Evolutionary conservation across 1,284 basidiomycete genomes (phyloP).

Genomic region (Neotropicomus parvogracilis): DNA sequence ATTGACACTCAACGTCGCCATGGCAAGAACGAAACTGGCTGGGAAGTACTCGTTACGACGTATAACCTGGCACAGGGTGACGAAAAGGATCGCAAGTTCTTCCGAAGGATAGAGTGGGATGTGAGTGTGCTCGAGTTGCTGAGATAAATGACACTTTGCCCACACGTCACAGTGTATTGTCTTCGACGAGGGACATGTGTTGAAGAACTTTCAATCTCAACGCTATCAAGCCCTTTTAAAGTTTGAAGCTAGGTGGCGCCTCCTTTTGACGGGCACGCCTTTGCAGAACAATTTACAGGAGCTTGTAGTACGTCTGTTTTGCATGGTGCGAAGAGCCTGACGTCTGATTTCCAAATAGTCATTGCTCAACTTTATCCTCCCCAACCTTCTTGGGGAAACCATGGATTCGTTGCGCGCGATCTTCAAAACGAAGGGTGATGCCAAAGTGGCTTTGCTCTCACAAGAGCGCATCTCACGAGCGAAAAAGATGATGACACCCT

Average conservation of each 20-base stretch:
- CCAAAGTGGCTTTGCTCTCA: slow-evolving; percentile 81
- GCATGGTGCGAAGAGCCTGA: neutral
- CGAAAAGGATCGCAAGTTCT: slow-evolving; percentile 86
- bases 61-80: slow-evolving; percentile 93
- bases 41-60: slow-evolving; percentile 95
- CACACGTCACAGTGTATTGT: slow-evolving; percentile 65
- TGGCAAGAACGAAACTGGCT: slow-evolving; percentile 52
- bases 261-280: slow-evolving; percentile 94
- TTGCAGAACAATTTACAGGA: slow-evolving; percentile 92
- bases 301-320: slow-evolving; percentile 70
- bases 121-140: slow-evolving; percentile 43
- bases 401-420: slow-evolving; percentile 84
- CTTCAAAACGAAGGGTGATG: slow-evolving; percentile 93
- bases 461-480: slow-evolving; percentile 90
- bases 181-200: slow-evolving; percentile 92
- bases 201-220: slow-evolving; percentile 97
- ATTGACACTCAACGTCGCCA: slow-evolving; percentile 50
- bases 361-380: slow-evolving; percentile 96
- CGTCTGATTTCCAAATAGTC: slow-evolving; percentile 53
- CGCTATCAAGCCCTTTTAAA: slow-evolving; percentile 88
- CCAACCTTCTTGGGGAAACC: slow-evolving; percentile 79
- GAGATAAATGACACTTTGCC: slow-evolving; percentile 6
- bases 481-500: slow-evolving; percentile 99
- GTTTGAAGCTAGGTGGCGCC: slow-evolving; percentile 84
- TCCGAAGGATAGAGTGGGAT: slow-evolving; percentile 90